Base-by-base conservation (phyloP, 768 basidiomycete species). In the Leccinum fibrillosum region DNA sequence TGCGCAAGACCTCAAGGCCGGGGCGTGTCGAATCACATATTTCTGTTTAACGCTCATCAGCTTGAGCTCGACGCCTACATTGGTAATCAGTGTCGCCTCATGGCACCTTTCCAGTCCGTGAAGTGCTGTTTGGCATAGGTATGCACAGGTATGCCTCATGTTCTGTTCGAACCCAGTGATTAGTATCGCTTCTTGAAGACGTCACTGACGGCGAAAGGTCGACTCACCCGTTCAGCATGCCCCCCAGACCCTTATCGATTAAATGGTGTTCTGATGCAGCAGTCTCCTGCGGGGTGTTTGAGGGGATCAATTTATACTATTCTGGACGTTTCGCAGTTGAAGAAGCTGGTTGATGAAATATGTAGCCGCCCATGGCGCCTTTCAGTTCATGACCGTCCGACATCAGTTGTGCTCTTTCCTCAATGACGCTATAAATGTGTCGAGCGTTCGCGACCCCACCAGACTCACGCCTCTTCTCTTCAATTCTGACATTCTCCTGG, bases 171-270 rank as follows among this genome's bases (percentile, higher is more conserved):
- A 49, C 25, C 34, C 17, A 21, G 49, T 42, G 35, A 45, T 39
- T 30, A n/a, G 26, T 51, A 42, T 47, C 50, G 56, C 65, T 59
- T 65, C 53, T 45, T 49, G 17, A 58, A 54, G 44, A 57, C 60
- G 60, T 61, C 60, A 60, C n/a, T 56, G 49, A 15, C 19, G n/a
- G 11, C 17, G 25, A 51, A 58, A 52, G 39, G 19, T 26, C 45
- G 39, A 57, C 66, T 65, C 61, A 34, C 66, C 52, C 49, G 9
- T 57, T 17, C 63, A 58, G 42, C 66, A 39, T 69, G 69, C 60
- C 30, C 35, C 28, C 21, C 50, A 30, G 13, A 44, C 23, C 32
- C 50, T 39, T 30, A 50, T 58, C 55, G 48, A 68, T 65, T 65
- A 63, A 59, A 17, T 30, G 58, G 34, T 54, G 21, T 28, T 45